Percentiles rank a stretch among this genome's conserved stretches.
phyloP scores from a whole-genome alignment of 805 yeast species.

The Wickerhamomyces tratensis region DNA sequence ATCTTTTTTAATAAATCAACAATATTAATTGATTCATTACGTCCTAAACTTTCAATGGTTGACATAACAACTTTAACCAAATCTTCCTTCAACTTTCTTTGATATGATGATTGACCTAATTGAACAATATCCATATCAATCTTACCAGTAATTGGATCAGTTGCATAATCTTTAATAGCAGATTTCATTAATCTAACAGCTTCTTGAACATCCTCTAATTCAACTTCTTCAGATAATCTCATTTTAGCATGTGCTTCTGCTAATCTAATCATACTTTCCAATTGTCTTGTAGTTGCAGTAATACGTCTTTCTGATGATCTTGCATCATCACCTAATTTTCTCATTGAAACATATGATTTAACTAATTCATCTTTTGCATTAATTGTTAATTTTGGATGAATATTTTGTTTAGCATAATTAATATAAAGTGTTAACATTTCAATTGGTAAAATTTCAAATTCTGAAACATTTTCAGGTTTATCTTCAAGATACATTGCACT shows the following conservation, averaged over 20 bases:
- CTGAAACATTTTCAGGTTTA: constrained; percentile 60
- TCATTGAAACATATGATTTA: constrained; percentile 82
- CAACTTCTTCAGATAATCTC: constrained; percentile 69
- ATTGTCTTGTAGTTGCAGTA: constrained; percentile 96
- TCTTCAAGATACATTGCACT: constrained; percentile 91
- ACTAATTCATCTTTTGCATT: constrained; percentile 83
- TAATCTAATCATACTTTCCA: constrained; percentile 91
- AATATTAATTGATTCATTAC: constrained; percentile 36
- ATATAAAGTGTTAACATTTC: constrained; percentile 84
- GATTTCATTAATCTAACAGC: constrained; percentile 88
- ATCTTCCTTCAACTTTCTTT: constrained; percentile 69
- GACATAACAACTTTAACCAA: constrained; percentile 50
- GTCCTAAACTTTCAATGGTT: constrained; percentile 34
- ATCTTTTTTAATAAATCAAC: constrained; percentile 48
- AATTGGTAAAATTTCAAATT: constrained; percentile 65
- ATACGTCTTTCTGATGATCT: constrained; percentile 81
- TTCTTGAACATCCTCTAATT: constrained; percentile 76
- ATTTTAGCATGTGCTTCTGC: constrained; percentile 97
- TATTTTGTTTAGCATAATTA: constrained; percentile 85
- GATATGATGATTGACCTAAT: constrained; percentile 88
- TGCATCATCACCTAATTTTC: constrained; percentile 88
- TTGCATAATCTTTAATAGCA: constrained; percentile 96
- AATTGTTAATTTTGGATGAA: constrained; percentile 68
- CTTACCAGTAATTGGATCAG: constrained; percentile 93
- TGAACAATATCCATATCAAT: constrained; percentile 97